Percentiles rank a stretch among this genome's conserved stretches.
Conservation (phyloP, 306 rosid species). For the Gillenia trifoliata region DNA sequence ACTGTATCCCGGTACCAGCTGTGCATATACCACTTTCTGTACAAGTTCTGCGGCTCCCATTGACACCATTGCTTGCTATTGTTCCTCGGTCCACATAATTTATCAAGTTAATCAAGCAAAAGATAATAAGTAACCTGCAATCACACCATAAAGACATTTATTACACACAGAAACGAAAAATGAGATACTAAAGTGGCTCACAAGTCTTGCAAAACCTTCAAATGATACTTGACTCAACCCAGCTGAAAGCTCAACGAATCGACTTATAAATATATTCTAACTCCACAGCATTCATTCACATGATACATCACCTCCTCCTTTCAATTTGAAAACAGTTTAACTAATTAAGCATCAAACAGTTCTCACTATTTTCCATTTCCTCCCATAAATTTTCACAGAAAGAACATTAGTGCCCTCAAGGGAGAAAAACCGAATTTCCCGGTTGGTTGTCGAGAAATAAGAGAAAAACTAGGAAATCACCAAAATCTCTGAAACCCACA, state of each 20-base stretch:
- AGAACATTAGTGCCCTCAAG: no score
- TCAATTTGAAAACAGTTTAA: not conserved
- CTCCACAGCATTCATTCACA: not conserved
- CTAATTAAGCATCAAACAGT: not conserved
- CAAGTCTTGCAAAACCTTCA: not conserved
- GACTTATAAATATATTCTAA: not conserved
- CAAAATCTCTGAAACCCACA: not conserved
- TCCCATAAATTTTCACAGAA: not conserved
- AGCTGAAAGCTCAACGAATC: not conserved
- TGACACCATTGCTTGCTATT: slow-evolving; percentile 95
- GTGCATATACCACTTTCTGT: slow-evolving; percentile 51
- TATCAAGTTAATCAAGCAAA: slow-evolving; percentile 73
- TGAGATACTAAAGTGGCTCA: not conserved
- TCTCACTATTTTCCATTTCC: not conserved
- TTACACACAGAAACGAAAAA: not conserved
- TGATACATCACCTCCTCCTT: not conserved
- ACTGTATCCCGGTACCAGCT: slow-evolving; percentile 85
- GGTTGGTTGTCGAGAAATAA: not conserved
- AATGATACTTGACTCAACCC: not conserved
- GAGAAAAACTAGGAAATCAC: not conserved
- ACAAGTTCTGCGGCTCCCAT: slow-evolving; percentile 68
- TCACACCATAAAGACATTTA: slow-evolving; percentile 11
- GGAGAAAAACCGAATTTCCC: not conserved
- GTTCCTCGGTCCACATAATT: slow-evolving; percentile 90
- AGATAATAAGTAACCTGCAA: slow-evolving; percentile 68